Evolutionary conservation across 116 monocot genomes (phyloP).

Genomic region (Zostera marina): DNA sequence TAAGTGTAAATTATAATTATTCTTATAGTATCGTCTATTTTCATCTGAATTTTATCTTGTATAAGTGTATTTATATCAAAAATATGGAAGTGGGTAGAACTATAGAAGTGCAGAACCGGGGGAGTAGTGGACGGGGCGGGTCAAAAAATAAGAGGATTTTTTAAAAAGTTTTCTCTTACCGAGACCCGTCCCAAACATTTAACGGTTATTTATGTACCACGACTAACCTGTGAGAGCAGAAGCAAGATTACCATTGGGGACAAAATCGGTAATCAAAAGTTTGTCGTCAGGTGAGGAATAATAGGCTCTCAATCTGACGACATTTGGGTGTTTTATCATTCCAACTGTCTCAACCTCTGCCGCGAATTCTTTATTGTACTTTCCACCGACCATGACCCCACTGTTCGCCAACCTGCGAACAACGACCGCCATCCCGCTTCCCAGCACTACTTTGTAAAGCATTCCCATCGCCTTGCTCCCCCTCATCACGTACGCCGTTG

Average conservation of each 20-base stretch:
- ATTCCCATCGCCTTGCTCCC: conserved; percentile 62
- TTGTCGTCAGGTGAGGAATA: conserved; percentile 91
- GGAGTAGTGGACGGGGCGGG: too few species aligned
- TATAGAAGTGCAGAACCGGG: too few species aligned
- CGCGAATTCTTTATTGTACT: conserved; percentile 63
- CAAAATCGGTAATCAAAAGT: conserved; percentile 70
- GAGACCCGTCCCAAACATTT: too few species aligned
- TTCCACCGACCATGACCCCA: conserved; percentile 5
- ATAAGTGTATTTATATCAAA: too few species aligned
- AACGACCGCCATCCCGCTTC: conserved; percentile 55
- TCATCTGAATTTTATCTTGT: too few species aligned
- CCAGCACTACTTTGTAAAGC: conserved; percentile 94
- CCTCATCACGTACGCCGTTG: conserved; percentile 90
- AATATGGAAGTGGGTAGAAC: too few species aligned
- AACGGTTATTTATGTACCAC: too few species aligned
- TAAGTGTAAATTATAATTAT: too few species aligned
- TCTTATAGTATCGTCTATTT: too few species aligned
- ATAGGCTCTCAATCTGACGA: conserved; percentile 72
- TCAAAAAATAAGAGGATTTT: too few species aligned
- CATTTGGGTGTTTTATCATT: conserved; percentile 49
- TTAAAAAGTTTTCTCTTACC: too few species aligned
- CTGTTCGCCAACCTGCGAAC: conserved; percentile 57
- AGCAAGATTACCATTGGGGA: conserved; percentile 72
- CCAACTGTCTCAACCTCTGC: conserved; percentile 59
- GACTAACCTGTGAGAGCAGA: conserved; percentile 61